Evolutionary conservation across 345 rosid species (phyloP).

Genomic region (Euphorbia pulcherrima): DNA sequence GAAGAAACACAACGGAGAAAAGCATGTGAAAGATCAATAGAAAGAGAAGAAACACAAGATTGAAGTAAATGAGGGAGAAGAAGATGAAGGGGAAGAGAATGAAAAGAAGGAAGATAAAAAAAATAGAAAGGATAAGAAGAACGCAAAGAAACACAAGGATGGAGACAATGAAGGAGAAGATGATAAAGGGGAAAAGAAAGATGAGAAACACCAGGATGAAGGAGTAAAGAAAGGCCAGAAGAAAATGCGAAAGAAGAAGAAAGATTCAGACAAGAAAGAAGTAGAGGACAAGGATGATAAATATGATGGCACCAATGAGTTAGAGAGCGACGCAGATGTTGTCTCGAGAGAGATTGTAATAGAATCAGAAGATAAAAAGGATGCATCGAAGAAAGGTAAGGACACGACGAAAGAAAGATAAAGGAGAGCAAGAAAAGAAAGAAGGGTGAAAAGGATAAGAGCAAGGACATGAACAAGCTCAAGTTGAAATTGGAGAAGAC

Average conservation of each 20-base stretch:
- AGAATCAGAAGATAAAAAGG: constrained; percentile 18
- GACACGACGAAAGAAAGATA: constrained; percentile 27
- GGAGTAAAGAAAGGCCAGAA: too few relatives aligned
- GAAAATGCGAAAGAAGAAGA: neutral
- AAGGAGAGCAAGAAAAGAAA: constrained; percentile 50
- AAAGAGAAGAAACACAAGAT: too few relatives aligned
- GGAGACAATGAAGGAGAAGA: constrained; percentile 1
- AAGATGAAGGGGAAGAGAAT: neutral
- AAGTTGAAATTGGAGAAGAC: constrained; percentile 53
- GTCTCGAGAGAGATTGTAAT: constrained; percentile 29
- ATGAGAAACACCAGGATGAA: too few relatives aligned
- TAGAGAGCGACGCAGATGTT: constrained; percentile 19
- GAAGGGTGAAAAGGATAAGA: constrained; percentile 37
- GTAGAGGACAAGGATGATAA: constrained; percentile 1
- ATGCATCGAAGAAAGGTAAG: constrained; percentile 21
- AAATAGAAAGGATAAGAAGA: constrained; percentile 5
- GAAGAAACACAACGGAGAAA: neutral
- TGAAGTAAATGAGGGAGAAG: neutral
- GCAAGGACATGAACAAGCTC: constrained; percentile 43
- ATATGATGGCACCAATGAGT: too few relatives aligned
- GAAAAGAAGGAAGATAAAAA: constrained; percentile 1
- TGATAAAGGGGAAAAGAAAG: constrained; percentile 2
- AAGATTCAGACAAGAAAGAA: neutral
- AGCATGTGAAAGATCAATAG: constrained; percentile 8
- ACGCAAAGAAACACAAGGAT: neutral